Evolutionary conservation across 2,329 filamentous ascomycete species (phyloP).

Genomic region (Macrophomina pseudophaseolina): DNA sequence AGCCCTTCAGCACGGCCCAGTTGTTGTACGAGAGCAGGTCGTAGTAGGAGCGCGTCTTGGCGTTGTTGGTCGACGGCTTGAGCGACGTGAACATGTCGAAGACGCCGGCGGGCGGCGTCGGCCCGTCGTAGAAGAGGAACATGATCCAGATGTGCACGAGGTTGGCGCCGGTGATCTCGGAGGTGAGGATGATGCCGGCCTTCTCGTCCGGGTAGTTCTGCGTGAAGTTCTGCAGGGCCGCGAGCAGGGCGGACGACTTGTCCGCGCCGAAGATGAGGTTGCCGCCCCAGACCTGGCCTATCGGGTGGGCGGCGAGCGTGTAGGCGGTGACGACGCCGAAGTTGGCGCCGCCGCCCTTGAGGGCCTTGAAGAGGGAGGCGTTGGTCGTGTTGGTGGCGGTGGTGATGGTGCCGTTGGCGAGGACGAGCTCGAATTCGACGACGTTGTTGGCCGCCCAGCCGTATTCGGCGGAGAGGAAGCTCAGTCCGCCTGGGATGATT

Average conservation of each 20-base stretch:
- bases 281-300: conserved; percentile 53
- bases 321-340: conserved; percentile 50
- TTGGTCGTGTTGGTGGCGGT: conserved; percentile 48
- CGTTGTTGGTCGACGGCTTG: conserved; percentile 50
- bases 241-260: conserved; percentile 50
- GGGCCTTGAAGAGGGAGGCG: conserved; percentile 46
- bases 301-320: conserved; percentile 36
- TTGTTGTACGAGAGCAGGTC: conserved; percentile 56
- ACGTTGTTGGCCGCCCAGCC: conserved; percentile 57
- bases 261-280: conserved; percentile 48
- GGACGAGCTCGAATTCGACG: conserved; percentile 53
- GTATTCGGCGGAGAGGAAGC: conserved; percentile 49
- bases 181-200: conserved; percentile 64
- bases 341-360: conserved; percentile 52
- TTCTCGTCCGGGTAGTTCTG: conserved; percentile 64
- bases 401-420: conserved; percentile 53
- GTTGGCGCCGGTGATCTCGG: conserved; percentile 52
- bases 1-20: conserved; percentile 41
- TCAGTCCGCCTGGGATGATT: conserved; percentile 34
- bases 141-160: conserved; percentile 62
- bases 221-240: conserved; percentile 61
- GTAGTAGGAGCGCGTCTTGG: conserved; percentile 55
- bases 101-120: conserved; percentile 57
- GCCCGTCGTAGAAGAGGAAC: conserved; percentile 68
- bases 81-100: conserved; percentile 64